A percentile compares a stretch with the other conserved stretches of the same genome.
Evolutionary conservation across 495 filamentous ascomycete genomes (phyloP).

Genomic region (Apodospora peruviana): DNA sequence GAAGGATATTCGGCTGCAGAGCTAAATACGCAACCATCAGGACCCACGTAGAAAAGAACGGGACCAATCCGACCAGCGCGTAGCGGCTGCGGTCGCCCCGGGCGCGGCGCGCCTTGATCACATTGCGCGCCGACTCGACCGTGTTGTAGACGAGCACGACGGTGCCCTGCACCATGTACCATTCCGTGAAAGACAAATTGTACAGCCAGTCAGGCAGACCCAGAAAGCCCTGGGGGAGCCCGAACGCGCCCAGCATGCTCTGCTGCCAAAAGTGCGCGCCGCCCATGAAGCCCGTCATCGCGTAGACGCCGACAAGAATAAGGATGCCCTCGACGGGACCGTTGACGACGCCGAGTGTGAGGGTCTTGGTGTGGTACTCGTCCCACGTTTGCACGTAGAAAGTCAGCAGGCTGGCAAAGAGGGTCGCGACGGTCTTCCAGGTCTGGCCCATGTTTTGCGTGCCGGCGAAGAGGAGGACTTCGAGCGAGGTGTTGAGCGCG

Average conservation of each 20-base stretch:
- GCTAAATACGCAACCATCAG: constrained; percentile 71
- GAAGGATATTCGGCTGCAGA: constrained; percentile 76
- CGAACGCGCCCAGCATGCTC: constrained; percentile 66
- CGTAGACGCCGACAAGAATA: constrained; percentile 75
- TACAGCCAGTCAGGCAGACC: constrained; percentile 59
- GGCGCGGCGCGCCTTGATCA: constrained; percentile 69
- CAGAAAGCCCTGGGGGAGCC: constrained; percentile 53
- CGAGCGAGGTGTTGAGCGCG: constrained; percentile 91
- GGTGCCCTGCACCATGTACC: constrained; percentile 89
- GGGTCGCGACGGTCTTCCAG: constrained; percentile 78
- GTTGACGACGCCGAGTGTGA: constrained; percentile 87
- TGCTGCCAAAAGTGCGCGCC: constrained; percentile 91
- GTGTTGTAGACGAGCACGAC: constrained; percentile 82
- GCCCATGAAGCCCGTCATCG: constrained; percentile 76
- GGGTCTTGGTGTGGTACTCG: constrained; percentile 94
- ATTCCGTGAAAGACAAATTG: constrained; percentile 76
- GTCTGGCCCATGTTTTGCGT: constrained; percentile 89
- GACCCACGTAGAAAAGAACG: constrained; percentile 70
- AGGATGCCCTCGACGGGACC: constrained; percentile 94
- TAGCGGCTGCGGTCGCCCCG: constrained; percentile 62
- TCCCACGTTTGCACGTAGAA: constrained; percentile 99
- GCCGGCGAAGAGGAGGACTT: constrained; percentile 83
- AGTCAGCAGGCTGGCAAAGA: constrained; percentile 71
- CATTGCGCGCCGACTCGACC: constrained; percentile 66
- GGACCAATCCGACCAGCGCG: constrained; percentile 75